A percentile compares a stretch with the other conserved stretches of the same genome.
phyloP scores from a whole-genome alignment of 1,284 basidiomycete species.

The Porogramme epimiltina region DNA sequence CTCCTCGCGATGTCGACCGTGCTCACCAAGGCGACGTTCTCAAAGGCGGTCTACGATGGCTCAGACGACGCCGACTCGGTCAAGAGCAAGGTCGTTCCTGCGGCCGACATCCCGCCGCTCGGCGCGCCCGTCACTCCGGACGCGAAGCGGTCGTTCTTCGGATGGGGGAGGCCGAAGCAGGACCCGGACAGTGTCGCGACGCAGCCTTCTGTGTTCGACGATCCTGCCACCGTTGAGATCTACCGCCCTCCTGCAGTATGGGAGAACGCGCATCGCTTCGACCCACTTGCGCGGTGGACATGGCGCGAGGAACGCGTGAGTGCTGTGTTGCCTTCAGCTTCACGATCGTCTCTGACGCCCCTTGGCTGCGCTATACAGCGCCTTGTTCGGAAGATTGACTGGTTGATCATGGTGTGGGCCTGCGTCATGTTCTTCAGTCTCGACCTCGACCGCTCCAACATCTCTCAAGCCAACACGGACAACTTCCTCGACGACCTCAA shows the following conservation, averaged over 20 bases:
- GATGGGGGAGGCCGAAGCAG: conserved; percentile 25
- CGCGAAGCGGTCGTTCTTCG: conserved; percentile 18
- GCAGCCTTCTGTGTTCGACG: conserved; percentile 42
- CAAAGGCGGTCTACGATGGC: conserved; percentile 5
- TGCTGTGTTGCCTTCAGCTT: not conserved
- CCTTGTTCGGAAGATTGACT: conserved; percentile 62
- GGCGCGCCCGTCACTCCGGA: conserved; percentile 24
- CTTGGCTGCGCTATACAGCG: no score
- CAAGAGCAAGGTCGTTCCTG: conserved; percentile 16
- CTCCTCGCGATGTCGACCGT: conserved; percentile 24
- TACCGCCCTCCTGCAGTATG: conserved; percentile 61
- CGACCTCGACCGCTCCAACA: conserved; percentile 58
- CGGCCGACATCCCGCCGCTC: conserved; percentile 26
- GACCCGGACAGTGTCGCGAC: conserved; percentile 35
- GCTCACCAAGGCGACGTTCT: conserved; percentile 14
- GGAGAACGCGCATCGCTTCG: conserved; percentile 68
- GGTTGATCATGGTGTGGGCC: conserved; percentile 66
- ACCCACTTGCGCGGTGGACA: conserved; percentile 70
- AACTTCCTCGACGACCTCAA: conserved; percentile 65
- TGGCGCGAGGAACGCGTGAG: conserved; percentile 62
- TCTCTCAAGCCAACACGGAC: conserved; percentile 66
- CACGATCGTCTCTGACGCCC: no score
- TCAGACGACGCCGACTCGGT: conserved; percentile 12
- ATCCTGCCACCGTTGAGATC: conserved; percentile 50
- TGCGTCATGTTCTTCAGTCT: conserved; percentile 61